These are phyloP conservation scores for Verticillium albo-atrum DNA, from an alignment of 2,329 filamentous ascomycete genomes.

Conservation along the genomic window DNA sequence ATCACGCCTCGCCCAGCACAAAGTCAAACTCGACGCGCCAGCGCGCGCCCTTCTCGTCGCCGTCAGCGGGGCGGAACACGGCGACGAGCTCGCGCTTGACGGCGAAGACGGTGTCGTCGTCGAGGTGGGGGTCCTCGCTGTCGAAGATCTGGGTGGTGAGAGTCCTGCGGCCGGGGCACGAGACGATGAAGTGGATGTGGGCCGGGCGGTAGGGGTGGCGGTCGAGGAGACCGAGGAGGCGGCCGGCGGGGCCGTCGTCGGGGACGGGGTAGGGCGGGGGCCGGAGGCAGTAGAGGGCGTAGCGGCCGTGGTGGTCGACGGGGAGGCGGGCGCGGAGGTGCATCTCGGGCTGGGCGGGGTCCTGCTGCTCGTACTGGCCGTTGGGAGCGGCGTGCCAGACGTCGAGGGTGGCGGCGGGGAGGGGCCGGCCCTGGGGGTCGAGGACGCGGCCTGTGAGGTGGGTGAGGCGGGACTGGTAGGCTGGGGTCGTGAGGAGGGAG, in stretches of 20 bases:
- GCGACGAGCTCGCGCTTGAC: conserved; percentile 27
- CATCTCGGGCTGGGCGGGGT: conserved; percentile 63
- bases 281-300: conserved; percentile 56
- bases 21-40: conserved; percentile 21
- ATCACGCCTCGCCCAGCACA: conserved; percentile 4
- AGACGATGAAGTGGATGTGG: conserved; percentile 29
- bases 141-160: conserved; percentile 65
- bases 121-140: conserved; percentile 48
- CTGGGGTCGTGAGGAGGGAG: conserved; percentile 13
- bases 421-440: conserved; percentile 48
- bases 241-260: conserved; percentile 22
- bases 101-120: conserved; percentile 27
- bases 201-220: conserved; percentile 26
- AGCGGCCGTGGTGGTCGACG: conserved; percentile 61
- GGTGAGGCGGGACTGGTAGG: conserved; percentile 39
- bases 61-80: conserved; percentile 13
- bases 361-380: conserved; percentile 66
- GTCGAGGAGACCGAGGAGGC: conserved; percentile 22
- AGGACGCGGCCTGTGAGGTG: conserved; percentile 54
- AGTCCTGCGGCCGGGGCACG: conserved; percentile 52
- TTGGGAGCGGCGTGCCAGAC: conserved; percentile 64
- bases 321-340: conserved; percentile 71
- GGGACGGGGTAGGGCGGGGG: conserved; percentile 51
- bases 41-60: conserved; percentile 15
- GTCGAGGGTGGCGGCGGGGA: conserved; percentile 53